Base-by-base conservation (phyloP, 805 yeast species). In the Huiozyma sinensis region DNA sequence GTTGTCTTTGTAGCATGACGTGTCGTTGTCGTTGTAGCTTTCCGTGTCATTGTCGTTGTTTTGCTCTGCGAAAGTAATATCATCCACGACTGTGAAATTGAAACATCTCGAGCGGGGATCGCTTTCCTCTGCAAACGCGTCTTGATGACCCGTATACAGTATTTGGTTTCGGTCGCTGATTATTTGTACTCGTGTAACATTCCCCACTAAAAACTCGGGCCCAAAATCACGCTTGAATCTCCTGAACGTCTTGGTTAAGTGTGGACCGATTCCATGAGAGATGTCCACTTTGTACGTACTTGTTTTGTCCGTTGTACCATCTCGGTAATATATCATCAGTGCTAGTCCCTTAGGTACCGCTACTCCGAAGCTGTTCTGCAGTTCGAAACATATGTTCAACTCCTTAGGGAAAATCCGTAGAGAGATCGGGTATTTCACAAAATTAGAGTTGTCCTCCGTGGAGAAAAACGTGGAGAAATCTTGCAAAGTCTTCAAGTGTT, bases 381-480 rank as follows among this genome's bases (percentile, higher is more conserved):
- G 39, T 36, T 39, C 36, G 34, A 43, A 43, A 34, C 42, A 43
- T 9, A 43, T 10, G 13, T 43, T 43, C 10, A 39, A 39, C 34
- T 43, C 46, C 37, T 24, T 29, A 13, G 11, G n/a, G 33, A 24
- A 43, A 6, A 43, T 27, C 28, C 39, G 36, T 29, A 43, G 29
- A 12, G 33, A 29, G 27, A 27, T 12, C 9, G 35, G 35, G 30
- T 27, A 12, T 6, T 39, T 30, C 12, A 7, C 33, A 27, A 28
- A 31, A 17, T 17, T 4, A 11, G 37, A 12, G 17, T 11, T 11
- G 27, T 11, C 13, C 9, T 34, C 4, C 8, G 17, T 13, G 8
- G 32, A 12, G 41, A 39, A 39, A 24, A 28, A 39, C 6, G 29
- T 13, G 4, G n/a, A 17, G 3, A 34, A 39, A 9, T 39, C 41